Evolutionary conservation across 2,329 filamentous ascomycete species (phyloP).

Genomic region (Aspergillus latus): DNA sequence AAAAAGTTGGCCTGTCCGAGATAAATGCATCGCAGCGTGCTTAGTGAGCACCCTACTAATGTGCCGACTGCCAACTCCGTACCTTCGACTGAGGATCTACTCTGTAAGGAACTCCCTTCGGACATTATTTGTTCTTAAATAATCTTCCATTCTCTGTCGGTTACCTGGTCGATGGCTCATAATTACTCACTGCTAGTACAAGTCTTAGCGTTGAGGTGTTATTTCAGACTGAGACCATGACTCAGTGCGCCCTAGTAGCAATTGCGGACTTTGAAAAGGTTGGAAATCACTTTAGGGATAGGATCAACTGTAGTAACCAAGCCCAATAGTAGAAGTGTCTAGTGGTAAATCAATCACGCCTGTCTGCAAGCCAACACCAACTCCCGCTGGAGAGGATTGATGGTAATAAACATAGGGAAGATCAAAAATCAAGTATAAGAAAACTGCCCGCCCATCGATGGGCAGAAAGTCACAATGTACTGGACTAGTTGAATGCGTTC

Average conservation of each 20-base stretch:
- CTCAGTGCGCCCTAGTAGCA: not conserved
- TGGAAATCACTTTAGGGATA: constrained; percentile 11
- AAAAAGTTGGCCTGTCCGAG: constrained; percentile 19
- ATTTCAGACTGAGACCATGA: constrained; percentile 1
- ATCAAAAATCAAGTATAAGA: constrained; percentile 18
- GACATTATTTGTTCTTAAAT: too few relatives aligned
- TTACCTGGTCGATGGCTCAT: constrained; percentile 9
- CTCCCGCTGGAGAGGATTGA: constrained; percentile 35
- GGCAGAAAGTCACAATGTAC: not conserved
- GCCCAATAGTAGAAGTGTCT: constrained; percentile 18
- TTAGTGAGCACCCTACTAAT: constrained; percentile 20
- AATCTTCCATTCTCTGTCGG: not conserved
- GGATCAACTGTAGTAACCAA: constrained; percentile 9
- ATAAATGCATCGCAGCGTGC: constrained; percentile 8
- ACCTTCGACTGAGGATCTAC: not conserved
- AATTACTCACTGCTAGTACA: constrained; percentile 9
- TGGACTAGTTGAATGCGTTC: constrained; percentile 2
- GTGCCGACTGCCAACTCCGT: not conserved
- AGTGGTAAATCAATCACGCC: constrained; percentile 19
- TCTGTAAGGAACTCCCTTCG: not conserved
- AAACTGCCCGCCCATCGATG: constrained; percentile 1
- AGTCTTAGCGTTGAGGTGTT: constrained; percentile 3
- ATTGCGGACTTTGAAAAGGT: constrained; percentile 1
- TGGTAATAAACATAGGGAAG: constrained; percentile 19
- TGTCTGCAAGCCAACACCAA: constrained; percentile 30